These are phyloP conservation scores for Xerocomellus intermedius DNA, from an alignment of 768 basidiomycete genomes.

Conservation along the genomic window DNA sequence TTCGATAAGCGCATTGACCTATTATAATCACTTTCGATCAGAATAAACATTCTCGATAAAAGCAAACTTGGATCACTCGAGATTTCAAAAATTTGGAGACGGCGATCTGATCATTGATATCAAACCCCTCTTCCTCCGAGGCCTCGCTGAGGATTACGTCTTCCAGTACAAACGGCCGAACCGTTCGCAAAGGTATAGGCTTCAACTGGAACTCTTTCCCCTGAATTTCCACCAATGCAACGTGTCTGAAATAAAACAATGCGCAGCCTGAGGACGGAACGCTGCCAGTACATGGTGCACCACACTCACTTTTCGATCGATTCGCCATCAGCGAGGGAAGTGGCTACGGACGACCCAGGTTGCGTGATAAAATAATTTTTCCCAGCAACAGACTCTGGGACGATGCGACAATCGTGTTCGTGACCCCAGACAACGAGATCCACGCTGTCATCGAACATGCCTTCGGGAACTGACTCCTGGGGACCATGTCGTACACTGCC, in stretches of 20 bases:
- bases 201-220: slow-evolving; percentile 84
- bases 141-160: slow-evolving; percentile 73
- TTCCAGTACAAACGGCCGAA: slow-evolving; percentile 91
- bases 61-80: slow-evolving; percentile 45
- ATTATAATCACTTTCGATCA: slow-evolving; percentile 1
- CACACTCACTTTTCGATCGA: slow-evolving; percentile 75
- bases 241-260: slow-evolving; percentile 58
- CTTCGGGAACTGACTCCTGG: slow-evolving; percentile 92
- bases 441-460: slow-evolving; percentile 94
- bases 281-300: not conserved
- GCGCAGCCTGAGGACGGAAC: not conserved
- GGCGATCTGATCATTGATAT: slow-evolving; percentile 77
- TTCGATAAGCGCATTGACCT: slow-evolving; percentile 80
- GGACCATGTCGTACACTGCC: slow-evolving; percentile 90
- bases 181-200: slow-evolving; percentile 85
- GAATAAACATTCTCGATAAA: not conserved
- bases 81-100: slow-evolving; percentile 78
- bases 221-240: slow-evolving; percentile 84
- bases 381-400: slow-evolving; percentile 87
- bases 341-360: slow-evolving; percentile 94
- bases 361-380: slow-evolving; percentile 92
- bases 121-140: slow-evolving; percentile 73
- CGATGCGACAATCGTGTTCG: slow-evolving; percentile 94
- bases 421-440: slow-evolving; percentile 98
- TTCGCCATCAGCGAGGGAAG: slow-evolving; percentile 92